Evolutionary conservation across 495 filamentous ascomycete species (phyloP).

Genomic region (Penicillium antarcticum): DNA sequence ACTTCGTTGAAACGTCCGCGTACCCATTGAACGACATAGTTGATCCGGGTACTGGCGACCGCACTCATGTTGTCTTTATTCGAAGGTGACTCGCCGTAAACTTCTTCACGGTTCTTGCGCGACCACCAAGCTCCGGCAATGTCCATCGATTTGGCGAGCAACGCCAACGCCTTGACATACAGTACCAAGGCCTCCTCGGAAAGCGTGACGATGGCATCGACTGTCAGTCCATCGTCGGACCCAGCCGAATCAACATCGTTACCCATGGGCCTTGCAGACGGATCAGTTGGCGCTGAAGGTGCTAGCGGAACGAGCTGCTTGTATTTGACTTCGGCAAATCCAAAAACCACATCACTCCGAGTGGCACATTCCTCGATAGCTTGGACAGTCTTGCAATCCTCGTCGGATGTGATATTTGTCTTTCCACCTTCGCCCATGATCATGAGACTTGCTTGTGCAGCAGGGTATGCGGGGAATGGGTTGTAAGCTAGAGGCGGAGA

Average conservation of each 20-base stretch:
- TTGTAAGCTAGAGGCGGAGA: slow-evolving; percentile 78
- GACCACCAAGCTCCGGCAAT: slow-evolving; percentile 92
- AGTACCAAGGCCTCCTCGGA: slow-evolving; percentile 94
- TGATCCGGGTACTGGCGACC: slow-evolving; percentile 71
- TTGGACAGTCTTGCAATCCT: slow-evolving; percentile 75
- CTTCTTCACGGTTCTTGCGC: slow-evolving; percentile 67
- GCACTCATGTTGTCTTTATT: slow-evolving; percentile 42
- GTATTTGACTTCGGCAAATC: slow-evolving; percentile 97
- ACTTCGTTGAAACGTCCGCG: slow-evolving; percentile 93
- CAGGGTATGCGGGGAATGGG: slow-evolving; percentile 81
- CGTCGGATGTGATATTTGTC: slow-evolving; percentile 60
- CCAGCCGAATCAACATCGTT: slow-evolving; percentile 36
- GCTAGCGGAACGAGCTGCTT: slow-evolving; percentile 88
- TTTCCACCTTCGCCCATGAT: slow-evolving; percentile 66
- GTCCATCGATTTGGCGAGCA: slow-evolving; percentile 94
- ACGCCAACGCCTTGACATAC: slow-evolving; percentile 87
- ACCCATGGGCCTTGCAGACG: slow-evolving; percentile 28
- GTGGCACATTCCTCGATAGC: slow-evolving; percentile 87
- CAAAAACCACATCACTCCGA: slow-evolving; percentile 90
- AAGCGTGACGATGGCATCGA: slow-evolving; percentile 79
- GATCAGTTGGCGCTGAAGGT: slow-evolving; percentile 62
- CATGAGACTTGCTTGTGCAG: slow-evolving; percentile 54
- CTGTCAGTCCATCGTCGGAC: slow-evolving; percentile 57
- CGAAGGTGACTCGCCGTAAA: slow-evolving; percentile 41
- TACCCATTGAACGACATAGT: slow-evolving; percentile 92